Evolutionary conservation across 2,329 filamentous ascomycete species (phyloP), one percentile per base, ranked within the genome.

Genomic region (Penicillium hordei): DNA sequence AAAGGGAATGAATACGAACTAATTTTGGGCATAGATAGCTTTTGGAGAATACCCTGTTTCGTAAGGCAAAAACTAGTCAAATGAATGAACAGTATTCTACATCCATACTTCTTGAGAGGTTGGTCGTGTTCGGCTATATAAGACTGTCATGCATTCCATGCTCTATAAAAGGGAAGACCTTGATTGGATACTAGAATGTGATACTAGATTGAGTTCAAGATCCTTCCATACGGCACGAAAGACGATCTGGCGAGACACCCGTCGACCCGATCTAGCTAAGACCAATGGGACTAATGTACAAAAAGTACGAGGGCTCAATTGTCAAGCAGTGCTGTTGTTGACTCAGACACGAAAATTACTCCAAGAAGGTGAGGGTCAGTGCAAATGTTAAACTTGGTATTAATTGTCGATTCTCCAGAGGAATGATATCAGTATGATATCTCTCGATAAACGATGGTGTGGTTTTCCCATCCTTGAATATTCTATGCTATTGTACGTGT

Each of bases 401-500:
- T 53, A 57, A 31, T 51, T 57, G 55, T 57, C 49, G 55, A 57
- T 57, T 57, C 55, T 57, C 49, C 55, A 57, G 42, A 53, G 43
- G 55, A 57, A 57, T 13, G 55, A 57, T 57, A 57, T 57, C 55
- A 48, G 17, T 39, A 52, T 48, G 53, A 59, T 39, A 57, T 48
- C 51, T 59, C 52, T 57, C 53, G 38, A 59, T 59, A 62, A 66
- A 66, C 63, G 64, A 67, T 66, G 64, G 65, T 52, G 43, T 55
- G 60, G 54, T 64, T 62, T 64, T 61, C 63, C 54, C 65, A 67
- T 66, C 64, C 64, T 60, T 62, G 60, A 60, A 64, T 48, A 62
- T 66, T 67, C 65, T 67, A 67, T 67, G 65, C 65, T 67, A 66
- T 65, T 61, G 65, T 67, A 67, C 65, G 65, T 67, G 40, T 61